Evolutionary conservation across 2,329 filamentous ascomycete species (phyloP).

Genomic region (Aspergillus sp.): DNA sequence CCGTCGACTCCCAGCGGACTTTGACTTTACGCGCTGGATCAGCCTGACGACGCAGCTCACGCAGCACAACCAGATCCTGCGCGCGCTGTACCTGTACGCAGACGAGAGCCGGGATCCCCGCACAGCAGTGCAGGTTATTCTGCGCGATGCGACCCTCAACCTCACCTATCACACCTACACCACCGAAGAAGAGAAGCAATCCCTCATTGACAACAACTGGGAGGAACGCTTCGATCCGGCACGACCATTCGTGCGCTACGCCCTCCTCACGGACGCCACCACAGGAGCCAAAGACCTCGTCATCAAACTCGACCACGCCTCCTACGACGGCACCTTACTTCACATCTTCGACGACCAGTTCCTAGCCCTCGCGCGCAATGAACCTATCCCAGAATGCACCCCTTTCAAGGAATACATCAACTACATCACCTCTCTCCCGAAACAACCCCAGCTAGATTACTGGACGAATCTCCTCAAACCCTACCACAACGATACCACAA

Average conservation of each 20-base stretch:
- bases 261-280: slow-evolving; percentile 24
- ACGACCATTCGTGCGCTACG: slow-evolving; percentile 39
- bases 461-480: slow-evolving; percentile 1
- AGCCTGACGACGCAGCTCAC: slow-evolving; percentile 14
- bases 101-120: not conserved
- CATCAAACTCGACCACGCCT: slow-evolving; percentile 38
- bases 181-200: slow-evolving; percentile 24
- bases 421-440: slow-evolving; percentile 7
- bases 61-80: slow-evolving; percentile 16
- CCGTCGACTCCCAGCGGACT: not conserved
- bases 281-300: slow-evolving; percentile 29
- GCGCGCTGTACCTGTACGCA: slow-evolving; percentile 8
- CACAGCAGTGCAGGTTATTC: slow-evolving; percentile 18
- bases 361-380: slow-evolving; percentile 23
- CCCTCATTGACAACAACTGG: slow-evolving; percentile 27
- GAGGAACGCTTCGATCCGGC: slow-evolving; percentile 33
- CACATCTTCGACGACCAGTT: slow-evolving; percentile 42
- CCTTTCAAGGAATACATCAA: slow-evolving; percentile 31
- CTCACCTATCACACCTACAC: slow-evolving; percentile 14
- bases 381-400: slow-evolving; percentile 8
- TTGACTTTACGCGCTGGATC: slow-evolving; percentile 20
- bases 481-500: not conserved
- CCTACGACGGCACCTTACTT: slow-evolving; percentile 42
- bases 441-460: not conserved
- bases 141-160: slow-evolving; percentile 17